These are phyloP conservation scores for Claviceps sp. DNA, from an alignment of 2,329 filamentous ascomycete species.

Conservation along the genomic window DNA sequence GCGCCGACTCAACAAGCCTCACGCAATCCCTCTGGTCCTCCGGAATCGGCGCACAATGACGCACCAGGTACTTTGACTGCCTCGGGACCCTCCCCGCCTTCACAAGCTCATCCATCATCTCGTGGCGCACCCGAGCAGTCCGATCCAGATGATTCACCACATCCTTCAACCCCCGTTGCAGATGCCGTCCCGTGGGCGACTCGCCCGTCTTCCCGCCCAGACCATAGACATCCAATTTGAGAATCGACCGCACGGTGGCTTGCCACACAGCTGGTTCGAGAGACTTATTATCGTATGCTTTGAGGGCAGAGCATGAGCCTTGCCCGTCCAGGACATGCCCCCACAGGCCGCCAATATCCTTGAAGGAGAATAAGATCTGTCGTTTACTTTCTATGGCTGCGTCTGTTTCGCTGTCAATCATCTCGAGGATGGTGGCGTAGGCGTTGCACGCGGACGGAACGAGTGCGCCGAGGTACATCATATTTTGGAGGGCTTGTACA, in stretches of 20 bases:
- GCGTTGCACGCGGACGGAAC: constrained; percentile 31
- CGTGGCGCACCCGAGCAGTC: no score
- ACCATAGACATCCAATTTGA: constrained; percentile 46
- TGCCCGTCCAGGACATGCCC: not conserved
- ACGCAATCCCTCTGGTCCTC: no score
- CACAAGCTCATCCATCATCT: no score
- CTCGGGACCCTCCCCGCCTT: no score
- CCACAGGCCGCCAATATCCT: constrained; percentile 10
- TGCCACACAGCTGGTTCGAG: constrained; percentile 43
- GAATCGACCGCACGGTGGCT: constrained; percentile 35
- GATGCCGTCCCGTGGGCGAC: not conserved
- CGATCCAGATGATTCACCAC: no score
- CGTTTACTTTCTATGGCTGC: constrained; percentile 28
- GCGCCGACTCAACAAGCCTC: no score
- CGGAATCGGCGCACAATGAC: no score
- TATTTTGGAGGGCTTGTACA: constrained; percentile 41
- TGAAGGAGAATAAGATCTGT: constrained; percentile 30
- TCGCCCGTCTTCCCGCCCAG: constrained; percentile 15
- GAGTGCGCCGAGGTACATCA: constrained; percentile 45
- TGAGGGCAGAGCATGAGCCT: not conserved
- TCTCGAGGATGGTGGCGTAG: constrained; percentile 27
- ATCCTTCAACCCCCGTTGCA: no score
- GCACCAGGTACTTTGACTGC: no score
- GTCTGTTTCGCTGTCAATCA: constrained; percentile 39
- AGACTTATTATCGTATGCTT: constrained; percentile 21